These are phyloP conservation scores for Candida vaughaniae DNA, from an alignment of 805 yeast species.

Conservation along the genomic window DNA sequence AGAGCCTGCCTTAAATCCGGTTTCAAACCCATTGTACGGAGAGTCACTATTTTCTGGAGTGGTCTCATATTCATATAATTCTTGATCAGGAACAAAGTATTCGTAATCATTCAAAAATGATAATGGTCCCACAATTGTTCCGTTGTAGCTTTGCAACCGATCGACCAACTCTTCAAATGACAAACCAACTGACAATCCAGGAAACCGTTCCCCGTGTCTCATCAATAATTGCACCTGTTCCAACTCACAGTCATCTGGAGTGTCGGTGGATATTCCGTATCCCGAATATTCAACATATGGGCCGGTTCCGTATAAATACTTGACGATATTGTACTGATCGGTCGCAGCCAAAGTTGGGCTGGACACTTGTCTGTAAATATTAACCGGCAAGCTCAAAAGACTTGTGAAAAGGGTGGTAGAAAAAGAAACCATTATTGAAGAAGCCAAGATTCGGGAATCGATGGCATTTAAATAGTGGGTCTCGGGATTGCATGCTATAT, in stretches of 20 bases:
- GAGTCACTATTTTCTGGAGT: slow-evolving; percentile 40
- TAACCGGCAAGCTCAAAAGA: slow-evolving; percentile 12
- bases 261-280: slow-evolving; percentile 48
- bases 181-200: slow-evolving; percentile 31
- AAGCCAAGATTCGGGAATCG: neutral
- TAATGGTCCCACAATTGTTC: slow-evolving; percentile 47
- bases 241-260: slow-evolving; percentile 52
- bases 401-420: slow-evolving; percentile 11
- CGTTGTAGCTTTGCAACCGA: slow-evolving; percentile 21
- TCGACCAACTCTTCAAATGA: slow-evolving; percentile 23
- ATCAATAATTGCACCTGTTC: slow-evolving; percentile 70
- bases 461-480: neutral
- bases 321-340: slow-evolving; percentile 48
- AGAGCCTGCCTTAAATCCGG: slow-evolving; percentile 50
- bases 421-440: slow-evolving; percentile 21
- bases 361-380: slow-evolving; percentile 14
- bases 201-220: slow-evolving; percentile 78
- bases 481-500: too few relatives aligned
- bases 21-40: slow-evolving; percentile 52
- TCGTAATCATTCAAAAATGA: slow-evolving; percentile 54
- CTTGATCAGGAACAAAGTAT: slow-evolving; percentile 42
- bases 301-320: slow-evolving; percentile 54
- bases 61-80: slow-evolving; percentile 50
- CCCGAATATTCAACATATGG: slow-evolving; percentile 56
- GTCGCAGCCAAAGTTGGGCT: slow-evolving; percentile 38